phyloP scores from a whole-genome alignment of 345 rosid species.

The Citrus australasica region DNA sequence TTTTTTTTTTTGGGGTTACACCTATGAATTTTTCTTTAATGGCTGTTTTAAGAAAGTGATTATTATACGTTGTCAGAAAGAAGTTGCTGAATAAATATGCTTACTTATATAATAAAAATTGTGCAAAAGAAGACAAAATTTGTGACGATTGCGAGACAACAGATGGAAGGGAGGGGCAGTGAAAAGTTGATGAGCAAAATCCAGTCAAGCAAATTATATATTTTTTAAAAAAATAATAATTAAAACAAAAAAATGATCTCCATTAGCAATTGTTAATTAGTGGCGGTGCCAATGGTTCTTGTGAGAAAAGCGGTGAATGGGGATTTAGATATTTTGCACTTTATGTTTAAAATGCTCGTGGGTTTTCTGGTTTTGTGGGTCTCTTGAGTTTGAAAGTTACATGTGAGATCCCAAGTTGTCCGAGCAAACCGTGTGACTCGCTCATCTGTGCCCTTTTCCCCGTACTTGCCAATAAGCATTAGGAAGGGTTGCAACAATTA shows the following conservation, averaged over 20 bases:
- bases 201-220: not conserved
- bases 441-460: not conserved
- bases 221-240: not conserved
- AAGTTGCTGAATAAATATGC: not conserved
- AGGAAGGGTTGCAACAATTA: too few relatives aligned
- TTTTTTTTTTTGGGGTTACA: too few relatives aligned
- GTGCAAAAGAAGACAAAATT: conserved; percentile 2
- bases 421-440: not conserved
- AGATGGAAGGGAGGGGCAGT: not conserved
- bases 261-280: not conserved
- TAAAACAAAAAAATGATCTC: not conserved
- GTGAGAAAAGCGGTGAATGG: not conserved
- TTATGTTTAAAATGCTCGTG: not conserved
- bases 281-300: not conserved
- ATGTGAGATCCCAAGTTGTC: not conserved
- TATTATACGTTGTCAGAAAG: not conserved
- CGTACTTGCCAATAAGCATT: too few relatives aligned
- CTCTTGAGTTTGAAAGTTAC: not conserved
- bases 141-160: not conserved
- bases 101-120: not conserved
- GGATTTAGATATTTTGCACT: not conserved
- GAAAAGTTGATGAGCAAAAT: not conserved
- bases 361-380: not conserved
- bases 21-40: not conserved
- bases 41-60: not conserved